Conservation (phyloP, 768 basidiomycete species). For the Auricularia cornea region DNA sequence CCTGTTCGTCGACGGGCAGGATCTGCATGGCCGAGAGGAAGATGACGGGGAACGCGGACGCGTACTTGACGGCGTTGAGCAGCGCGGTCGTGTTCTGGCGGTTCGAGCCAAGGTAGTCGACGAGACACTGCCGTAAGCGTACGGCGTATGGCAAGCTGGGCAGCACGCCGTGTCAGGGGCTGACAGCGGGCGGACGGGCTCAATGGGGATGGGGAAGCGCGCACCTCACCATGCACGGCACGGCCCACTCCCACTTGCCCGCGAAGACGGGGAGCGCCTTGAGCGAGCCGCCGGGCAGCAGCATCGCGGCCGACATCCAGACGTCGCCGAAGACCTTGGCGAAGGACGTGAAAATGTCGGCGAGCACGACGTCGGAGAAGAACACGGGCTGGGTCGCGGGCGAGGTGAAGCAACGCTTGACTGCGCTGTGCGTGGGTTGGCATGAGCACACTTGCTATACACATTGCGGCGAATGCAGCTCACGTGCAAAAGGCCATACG, state of each 20-base stretch:
- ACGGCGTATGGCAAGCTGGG: conserved; percentile 78
- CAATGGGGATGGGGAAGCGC: conserved; percentile 11
- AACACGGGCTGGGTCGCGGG: conserved; percentile 51
- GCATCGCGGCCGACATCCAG: conserved; percentile 81
- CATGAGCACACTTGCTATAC: no score
- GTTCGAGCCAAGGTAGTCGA: conserved; percentile 62
- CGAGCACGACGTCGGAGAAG: conserved; percentile 89
- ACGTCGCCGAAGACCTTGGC: conserved; percentile 94
- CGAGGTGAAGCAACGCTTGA: conserved; percentile 70
- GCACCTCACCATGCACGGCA: conserved; percentile 84
- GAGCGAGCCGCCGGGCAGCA: conserved; percentile 76
- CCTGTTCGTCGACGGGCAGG: conserved; percentile 37
- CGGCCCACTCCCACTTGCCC: conserved; percentile 63
- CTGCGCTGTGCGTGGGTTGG: conserved; percentile 57
- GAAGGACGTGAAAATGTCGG: conserved; percentile 93
- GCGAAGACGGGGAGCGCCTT: conserved; percentile 52
- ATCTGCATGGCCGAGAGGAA: conserved; percentile 87
- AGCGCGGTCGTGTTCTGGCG: conserved; percentile 67
- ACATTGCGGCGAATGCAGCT: no score
- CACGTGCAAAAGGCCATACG: conserved; percentile 74
- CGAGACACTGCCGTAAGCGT: conserved; percentile 88
- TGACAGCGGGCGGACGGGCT: background rate
- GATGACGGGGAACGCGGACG: conserved; percentile 93
- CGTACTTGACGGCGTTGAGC: conserved; percentile 92
- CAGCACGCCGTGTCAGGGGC: conserved; percentile 2